A percentile compares a stretch with the other conserved stretches of the same genome.
These are phyloP conservation scores for Thinopyrum elongatum DNA, from an alignment of 176 grass and related monocot genomes.

Conservation along the genomic window DNA sequence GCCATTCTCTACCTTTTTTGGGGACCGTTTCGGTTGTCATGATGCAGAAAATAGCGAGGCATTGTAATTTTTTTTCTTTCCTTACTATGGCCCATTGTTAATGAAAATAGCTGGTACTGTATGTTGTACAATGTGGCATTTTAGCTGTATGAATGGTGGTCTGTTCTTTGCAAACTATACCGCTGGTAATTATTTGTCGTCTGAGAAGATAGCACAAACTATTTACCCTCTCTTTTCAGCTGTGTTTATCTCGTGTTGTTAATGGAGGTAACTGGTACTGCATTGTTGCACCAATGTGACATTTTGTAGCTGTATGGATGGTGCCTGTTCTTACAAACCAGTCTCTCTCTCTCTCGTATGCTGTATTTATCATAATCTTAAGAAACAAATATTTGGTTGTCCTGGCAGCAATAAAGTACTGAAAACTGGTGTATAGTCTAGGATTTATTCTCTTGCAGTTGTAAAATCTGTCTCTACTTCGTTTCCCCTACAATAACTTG, in stretches of 20 bases:
- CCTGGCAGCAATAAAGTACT: neutral
- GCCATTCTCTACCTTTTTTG: conserved; percentile 20
- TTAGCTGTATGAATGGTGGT: neutral
- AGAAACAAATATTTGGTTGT: neutral
- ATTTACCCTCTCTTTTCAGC: neutral
- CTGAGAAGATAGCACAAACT: neutral
- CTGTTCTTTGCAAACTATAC: neutral
- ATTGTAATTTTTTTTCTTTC: neutral
- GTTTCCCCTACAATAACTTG: neutral
- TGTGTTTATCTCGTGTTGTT: neutral
- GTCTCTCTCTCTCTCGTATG: neutral
- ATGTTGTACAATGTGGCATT: neutral
- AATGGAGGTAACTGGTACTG: neutral
- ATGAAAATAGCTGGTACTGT: neutral
- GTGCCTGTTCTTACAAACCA: neutral
- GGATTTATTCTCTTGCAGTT: neutral
- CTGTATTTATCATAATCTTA: neutral
- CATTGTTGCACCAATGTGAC: neutral
- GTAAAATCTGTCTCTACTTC: neutral
- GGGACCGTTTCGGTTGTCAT: neutral
- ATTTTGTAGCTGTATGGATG: neutral
- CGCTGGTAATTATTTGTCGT: neutral
- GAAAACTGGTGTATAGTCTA: neutral
- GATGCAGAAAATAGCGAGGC: neutral
- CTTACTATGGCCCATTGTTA: neutral